Evolutionary conservation across 768 basidiomycete species (phyloP), one percentile per base, ranked within the genome.

Genomic region (Imleria badia): DNA sequence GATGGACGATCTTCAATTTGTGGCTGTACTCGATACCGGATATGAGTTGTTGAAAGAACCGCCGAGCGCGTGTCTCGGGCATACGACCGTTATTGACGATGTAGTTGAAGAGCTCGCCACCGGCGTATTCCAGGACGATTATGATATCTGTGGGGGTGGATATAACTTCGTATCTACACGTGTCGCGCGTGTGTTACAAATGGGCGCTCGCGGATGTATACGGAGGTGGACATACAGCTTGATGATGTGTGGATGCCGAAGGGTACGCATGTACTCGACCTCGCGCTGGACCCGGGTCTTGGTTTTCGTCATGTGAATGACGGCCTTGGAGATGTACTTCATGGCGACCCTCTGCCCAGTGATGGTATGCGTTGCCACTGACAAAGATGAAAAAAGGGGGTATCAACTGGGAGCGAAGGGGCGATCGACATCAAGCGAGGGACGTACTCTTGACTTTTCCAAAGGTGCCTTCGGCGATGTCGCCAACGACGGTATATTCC

Each of bases 11-110:
- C 76, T 94, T 94, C 68, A 96, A 85, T 49, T 87, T 80, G 75
- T 99, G 97, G 60, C 91, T 94, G 75, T 97, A 97, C 68, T 98
- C 94, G 70, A 99, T 91, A 4, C 95, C 96, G 17, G 29, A 52
- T 58, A 98, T 95, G 70, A 99, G 90, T 68, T 98, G 97, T 69
- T 98, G 97, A 76, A 99, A 98, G 81, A 98, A 98, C 23, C 87
- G 81, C 14, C 97, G 83, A 1, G 93, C 95, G 59, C 87, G 87
- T 33, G 80, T 76, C 67, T 98, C 95, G 34, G 84, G 76, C 89
- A 98, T 94, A 54, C 89, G 81, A 10, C 97, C 97, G 55, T 95
- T 84, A n/a, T 81, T 79, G 56, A 97, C 96, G 66, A 98, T 98
- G 75, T 95, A 97, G 73, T 98, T 94, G 81, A 99, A 99, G 7